Percentiles rank a stretch among this genome's conserved stretches.
phyloP scores from a whole-genome alignment of 2,329 filamentous ascomycete species.

The Paraphaeosphaeria sporulosa region DNA sequence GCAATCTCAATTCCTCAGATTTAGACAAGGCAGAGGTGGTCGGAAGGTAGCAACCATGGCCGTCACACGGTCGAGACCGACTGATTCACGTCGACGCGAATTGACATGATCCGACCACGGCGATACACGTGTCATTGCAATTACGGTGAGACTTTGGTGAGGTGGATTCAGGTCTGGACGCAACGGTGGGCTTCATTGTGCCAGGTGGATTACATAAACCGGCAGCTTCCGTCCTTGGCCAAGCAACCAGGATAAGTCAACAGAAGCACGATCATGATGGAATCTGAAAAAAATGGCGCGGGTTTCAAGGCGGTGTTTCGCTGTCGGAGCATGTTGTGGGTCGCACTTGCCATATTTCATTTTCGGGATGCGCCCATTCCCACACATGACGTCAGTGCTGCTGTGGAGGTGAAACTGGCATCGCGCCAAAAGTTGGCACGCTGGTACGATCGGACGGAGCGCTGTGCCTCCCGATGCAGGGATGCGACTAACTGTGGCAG shows the following conservation, averaged over 20 bases:
- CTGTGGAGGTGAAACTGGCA: constrained; percentile 3
- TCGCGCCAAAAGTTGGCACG: neutral
- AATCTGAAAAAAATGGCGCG: neutral
- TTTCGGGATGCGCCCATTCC: neutral
- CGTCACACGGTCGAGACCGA: neutral
- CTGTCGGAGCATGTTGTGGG: neutral
- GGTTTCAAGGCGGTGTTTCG: constrained; percentile 5
- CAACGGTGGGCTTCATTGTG: neutral
- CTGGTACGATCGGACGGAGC: neutral
- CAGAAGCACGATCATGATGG: neutral
- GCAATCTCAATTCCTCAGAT: neutral
- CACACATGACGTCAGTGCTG: neutral
- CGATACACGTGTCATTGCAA: neutral
- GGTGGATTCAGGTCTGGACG: neutral
- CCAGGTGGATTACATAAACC: neutral
- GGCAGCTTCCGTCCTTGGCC: neutral
- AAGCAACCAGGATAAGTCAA: neutral
- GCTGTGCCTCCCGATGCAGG: neutral
- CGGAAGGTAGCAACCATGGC: neutral
- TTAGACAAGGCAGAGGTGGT: neutral
- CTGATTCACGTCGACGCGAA: neutral
- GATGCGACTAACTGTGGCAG: no score
- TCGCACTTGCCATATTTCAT: neutral
- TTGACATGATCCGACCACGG: neutral
- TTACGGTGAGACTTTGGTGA: neutral